Base-by-base conservation (phyloP, 73 alveolate species). In the Strombidium stylifer region DNA sequence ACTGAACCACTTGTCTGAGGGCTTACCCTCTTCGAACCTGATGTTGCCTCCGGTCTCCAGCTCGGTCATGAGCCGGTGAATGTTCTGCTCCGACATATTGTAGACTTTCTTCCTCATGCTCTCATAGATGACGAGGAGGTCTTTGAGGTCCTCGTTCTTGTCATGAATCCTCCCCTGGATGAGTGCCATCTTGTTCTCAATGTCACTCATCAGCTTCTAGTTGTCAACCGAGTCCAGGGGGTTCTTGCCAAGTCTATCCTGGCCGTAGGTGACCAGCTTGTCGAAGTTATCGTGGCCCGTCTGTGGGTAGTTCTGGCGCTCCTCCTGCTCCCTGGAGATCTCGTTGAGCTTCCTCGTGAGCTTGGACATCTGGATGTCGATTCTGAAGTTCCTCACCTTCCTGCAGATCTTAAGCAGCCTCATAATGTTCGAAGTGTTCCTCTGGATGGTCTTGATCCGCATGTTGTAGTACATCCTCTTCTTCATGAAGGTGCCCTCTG, bases 31-130 rank as follows among this genome's bases (percentile, higher is more conserved):
- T 40, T 72, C 85, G 35, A 58, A 72, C 30, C 85, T 59, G 16
- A 88, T 75, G 61, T 91, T 91, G 0, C 98, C 96, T 2, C 98
- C 98, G 12, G 98, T 79, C 53, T 84, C 92, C 41, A 91, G 69
- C 65, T 91, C 98, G 3, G 90, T 71, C 34, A 86, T 69, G 42
- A 91, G 73, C 21, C 86, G 25, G 42, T 74, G 87, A 30, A 74
- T 74, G 45, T 74, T 74, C 42, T 74, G 69, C 66, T 74, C 87
- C 14, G 87, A 66, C 19, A 74, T 39, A 15, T 74, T 80, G 35
- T 36, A 62, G 37, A 58, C 52, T 37, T 39, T 51, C 39, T 50
- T 44, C 42, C 44, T 50, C 12, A 74, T 32, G n/a, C 39, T 23
- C 20, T 62, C 79, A 23, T 40, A 51, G 0, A 54, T 49, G 11